Base-by-base conservation (phyloP, 2,329 filamentous ascomycete species). In the Rhynchosporium secalis region DNA sequence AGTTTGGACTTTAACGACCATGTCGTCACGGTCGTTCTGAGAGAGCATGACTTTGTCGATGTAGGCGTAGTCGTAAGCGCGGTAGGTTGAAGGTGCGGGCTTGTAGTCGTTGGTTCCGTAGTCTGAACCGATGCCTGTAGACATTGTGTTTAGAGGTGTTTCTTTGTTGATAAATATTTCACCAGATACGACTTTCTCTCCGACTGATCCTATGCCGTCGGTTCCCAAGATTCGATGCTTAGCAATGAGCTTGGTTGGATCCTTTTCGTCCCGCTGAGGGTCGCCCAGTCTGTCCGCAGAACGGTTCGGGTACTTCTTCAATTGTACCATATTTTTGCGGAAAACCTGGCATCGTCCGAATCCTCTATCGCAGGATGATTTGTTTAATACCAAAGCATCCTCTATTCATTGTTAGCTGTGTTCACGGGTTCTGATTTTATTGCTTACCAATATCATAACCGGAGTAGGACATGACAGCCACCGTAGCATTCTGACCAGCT, bases 401-500 rank as follows among this genome's bases (percentile, higher is more conserved):
- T 99, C 95, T 70, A 99, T 99, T 20, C 20, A 20, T 20, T 20
- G 20, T 20, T 20, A 20, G 20, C 20, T 20, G 20, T 20, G 20
- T 20, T 20, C 20, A 20, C 1, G 20, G 20, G 20, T 20, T 20
- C 20, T 20, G 20, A 20, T 20, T 20, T 20, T 20, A 20, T 20
- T 20, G 20, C 20, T 20, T 20, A 20, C 20, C 20, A 20, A 20
- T 20, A 86, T 99, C 95, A 77, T 99, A 99, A 29, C 95, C 95
- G 10, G 94, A 98, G 77, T 95, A 99, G 55, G 93, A 98, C 95
- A 99, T 99, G 78, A 99, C 95, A 5, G 96, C 95, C 31, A 99
- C 95, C 1, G 91, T 96, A 4, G 95, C 96, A 65, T 97, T 98
- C 73, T 99, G 95, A 0, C 95, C 95, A 4, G 95, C 95, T 0